phyloP scores from a whole-genome alignment of 2,329 filamentous ascomycete genomes.

The Fonsecaea pedrosoi region DNA sequence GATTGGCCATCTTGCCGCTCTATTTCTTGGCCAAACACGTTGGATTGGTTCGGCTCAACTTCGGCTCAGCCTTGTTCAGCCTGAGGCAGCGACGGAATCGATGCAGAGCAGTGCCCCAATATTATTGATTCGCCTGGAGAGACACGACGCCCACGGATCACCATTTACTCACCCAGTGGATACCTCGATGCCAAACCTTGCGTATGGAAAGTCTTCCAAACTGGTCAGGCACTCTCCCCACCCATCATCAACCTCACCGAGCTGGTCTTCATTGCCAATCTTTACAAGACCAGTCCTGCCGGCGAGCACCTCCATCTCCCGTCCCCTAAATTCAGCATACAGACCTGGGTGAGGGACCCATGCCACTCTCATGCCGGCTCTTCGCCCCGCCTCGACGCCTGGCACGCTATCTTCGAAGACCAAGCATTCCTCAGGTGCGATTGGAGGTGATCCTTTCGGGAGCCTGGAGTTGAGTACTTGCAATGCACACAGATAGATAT shows the following conservation, averaged over 20 bases:
- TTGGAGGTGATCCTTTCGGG: conserved; percentile 65
- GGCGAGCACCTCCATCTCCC: conserved; percentile 81
- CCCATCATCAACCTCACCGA: conserved; percentile 66
- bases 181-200: conserved; percentile 61
- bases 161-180: background rate
- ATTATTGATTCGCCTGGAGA: background rate
- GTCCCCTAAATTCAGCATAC: conserved; percentile 74
- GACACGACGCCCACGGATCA: background rate
- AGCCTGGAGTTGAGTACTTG: conserved; percentile 82
- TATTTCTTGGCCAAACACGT: background rate
- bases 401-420: conserved; percentile 97
- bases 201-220: conserved; percentile 67
- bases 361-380: conserved; percentile 91
- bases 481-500: conserved; percentile 90
- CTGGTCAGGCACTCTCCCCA: conserved; percentile 61
- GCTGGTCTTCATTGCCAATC: conserved; percentile 51
- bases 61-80: background rate
- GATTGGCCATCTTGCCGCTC: background rate
- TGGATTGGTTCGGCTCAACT: background rate
- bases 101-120: too few species aligned
- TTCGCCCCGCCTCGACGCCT: conserved; percentile 85
- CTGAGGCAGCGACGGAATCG: too few species aligned
- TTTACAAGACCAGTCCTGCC: conserved; percentile 66
- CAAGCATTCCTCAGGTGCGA: conserved; percentile 86
- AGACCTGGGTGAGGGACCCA: conserved; percentile 89